phyloP scores from a whole-genome alignment of 768 basidiomycete species.

The Kwoniella shandongensis region DNA sequence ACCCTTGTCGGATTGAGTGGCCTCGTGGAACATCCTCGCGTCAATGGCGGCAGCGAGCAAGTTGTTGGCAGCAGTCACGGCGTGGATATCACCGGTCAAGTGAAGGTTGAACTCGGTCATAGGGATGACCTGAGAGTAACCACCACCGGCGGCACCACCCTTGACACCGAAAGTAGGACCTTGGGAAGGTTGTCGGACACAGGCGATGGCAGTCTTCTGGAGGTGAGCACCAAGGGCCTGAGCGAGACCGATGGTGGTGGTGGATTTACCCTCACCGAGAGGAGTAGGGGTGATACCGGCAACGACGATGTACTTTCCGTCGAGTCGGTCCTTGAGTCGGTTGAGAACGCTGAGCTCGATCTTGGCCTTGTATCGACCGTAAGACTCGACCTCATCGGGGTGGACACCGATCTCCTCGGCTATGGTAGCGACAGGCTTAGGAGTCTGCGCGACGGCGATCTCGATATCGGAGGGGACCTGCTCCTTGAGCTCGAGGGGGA shows the following conservation, averaged over 20 bases:
- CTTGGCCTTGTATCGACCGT: conserved; percentile 96
- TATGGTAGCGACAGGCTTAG: conserved; percentile 80
- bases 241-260: conserved; percentile 93
- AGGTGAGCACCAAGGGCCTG: conserved; percentile 95
- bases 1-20: conserved; percentile 91
- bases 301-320: conserved; percentile 95
- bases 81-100: conserved; percentile 83
- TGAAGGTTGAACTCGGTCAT: conserved; percentile 98
- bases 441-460: conserved; percentile 90
- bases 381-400: conserved; percentile 83
- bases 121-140: conserved; percentile 97
- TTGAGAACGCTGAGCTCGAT: conserved; percentile 86
- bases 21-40: conserved; percentile 96
- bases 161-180: conserved; percentile 99
- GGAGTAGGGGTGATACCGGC: conserved; percentile 96
- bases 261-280: conserved; percentile 96
- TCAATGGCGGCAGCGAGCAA: conserved; percentile 93
- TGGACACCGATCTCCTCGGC: conserved; percentile 84
- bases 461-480: conserved; percentile 96
- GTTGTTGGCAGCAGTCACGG: conserved; percentile 96
- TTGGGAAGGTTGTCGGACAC: conserved; percentile 96
- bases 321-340: conserved; percentile 75
- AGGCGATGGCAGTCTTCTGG: conserved; percentile 87
- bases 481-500: conserved; percentile 73
- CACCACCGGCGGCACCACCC: conserved; percentile 96